Base-by-base conservation (phyloP, 1,284 basidiomycete genomes). In the Boletus semigastroideus region DNA sequence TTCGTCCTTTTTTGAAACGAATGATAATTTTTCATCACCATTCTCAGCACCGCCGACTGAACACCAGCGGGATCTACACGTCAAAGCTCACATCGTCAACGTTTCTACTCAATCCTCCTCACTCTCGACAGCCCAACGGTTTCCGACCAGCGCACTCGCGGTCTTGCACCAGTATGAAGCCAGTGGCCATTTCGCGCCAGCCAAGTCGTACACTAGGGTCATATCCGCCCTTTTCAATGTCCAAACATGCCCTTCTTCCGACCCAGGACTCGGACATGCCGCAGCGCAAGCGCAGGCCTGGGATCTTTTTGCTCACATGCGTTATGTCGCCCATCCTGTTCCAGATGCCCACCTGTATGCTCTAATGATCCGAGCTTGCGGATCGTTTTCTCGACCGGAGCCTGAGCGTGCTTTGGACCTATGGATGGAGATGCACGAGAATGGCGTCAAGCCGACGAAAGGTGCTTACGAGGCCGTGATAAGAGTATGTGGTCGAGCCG, bases 271-370 rank as follows among this genome's bases (percentile, higher is more conserved):
- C 2, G 69, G 66, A 27, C 56, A 52, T 39, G 44, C 65, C 1
- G 67, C 60, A 6, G 79, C 78, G 3, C 78, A 79, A 38, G 86
- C 88, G 0, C 84, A 91, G 54, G 94, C 91, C 0, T 97, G 92
- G 92, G 92, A 98, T 62, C 78, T 98, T 22, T 98, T 94, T 68
- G 77, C 90, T 3, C 94, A 98, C 68, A 97, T 98, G 92, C 91
- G 97, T 48, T 91, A 98, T 49, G 87, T 90, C 7, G 92, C 95
- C 0, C 94, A 99, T 64, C 86, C 93, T 0, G 72, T 76, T 3
- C 94, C 96, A 0, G 85, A 90, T 55, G 76, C 78, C 3, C 70
- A 79, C 16, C 72, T 95, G 6, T 99, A 95, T 70, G 81, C 86
- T 0, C 68, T 84, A 25, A 97, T 99, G 92, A 94, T 99, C 60